Conservation (phyloP, 768 basidiomycete genomes). For the Tricholomella constricta region DNA sequence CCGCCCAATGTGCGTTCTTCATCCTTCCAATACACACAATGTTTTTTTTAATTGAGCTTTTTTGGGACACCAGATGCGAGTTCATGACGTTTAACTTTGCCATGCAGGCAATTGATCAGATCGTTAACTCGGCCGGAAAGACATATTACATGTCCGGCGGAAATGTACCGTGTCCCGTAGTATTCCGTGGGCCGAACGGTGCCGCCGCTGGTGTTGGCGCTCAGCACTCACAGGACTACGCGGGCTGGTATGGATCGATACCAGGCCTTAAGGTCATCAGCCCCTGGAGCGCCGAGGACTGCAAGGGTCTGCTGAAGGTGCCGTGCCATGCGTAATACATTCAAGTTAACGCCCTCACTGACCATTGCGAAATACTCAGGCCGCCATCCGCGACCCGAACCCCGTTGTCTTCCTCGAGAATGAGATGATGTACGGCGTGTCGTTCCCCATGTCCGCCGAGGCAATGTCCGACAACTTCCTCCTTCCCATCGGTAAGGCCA, state of each 20-base stretch:
- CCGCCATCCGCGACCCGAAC: slow-evolving; percentile 98
- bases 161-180: slow-evolving; percentile 96
- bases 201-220: slow-evolving; percentile 96
- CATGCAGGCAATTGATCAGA: slow-evolving; percentile 99
- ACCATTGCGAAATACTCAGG: slow-evolving; percentile 39
- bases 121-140: slow-evolving; percentile 99
- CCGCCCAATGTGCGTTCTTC: slow-evolving; percentile 73
- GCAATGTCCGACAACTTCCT: slow-evolving; percentile 96
- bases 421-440: slow-evolving; percentile 97
- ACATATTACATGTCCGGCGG: slow-evolving; percentile 99
- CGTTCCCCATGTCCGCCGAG: slow-evolving; percentile 94
- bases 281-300: slow-evolving; percentile 98
- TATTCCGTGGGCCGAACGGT: slow-evolving; percentile 99
- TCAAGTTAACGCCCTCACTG: background rate
- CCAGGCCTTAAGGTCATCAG: slow-evolving; percentile 98
- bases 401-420: slow-evolving; percentile 99
- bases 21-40: background rate
- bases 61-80: slow-evolving; percentile 69
- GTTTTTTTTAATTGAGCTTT: slow-evolving; percentile 14
- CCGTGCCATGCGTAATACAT: slow-evolving; percentile 17
- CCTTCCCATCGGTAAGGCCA: slow-evolving; percentile 96
- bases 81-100: slow-evolving; percentile 99
- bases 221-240: slow-evolving; percentile 98
- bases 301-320: slow-evolving; percentile 97
- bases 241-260: slow-evolving; percentile 90